A percentile compares a stretch with the other conserved stretches of the same genome.
Conservation (phyloP, 441 rosid species). For the Syzygium malaccense region DNA sequence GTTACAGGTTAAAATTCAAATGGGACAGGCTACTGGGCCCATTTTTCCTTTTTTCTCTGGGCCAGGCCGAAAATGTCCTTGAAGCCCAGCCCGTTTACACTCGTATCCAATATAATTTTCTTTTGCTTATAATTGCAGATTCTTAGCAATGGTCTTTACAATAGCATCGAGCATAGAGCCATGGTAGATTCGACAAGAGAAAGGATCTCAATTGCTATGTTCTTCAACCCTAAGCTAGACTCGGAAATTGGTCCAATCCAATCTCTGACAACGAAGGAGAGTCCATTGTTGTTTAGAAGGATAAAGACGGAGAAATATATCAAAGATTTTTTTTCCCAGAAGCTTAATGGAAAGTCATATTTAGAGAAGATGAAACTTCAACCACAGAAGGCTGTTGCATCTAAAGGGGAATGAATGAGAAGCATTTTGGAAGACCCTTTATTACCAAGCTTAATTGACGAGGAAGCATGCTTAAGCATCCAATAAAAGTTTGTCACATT, state of each 20-base stretch:
- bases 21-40: neutral
- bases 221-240: too few relatives aligned
- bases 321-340: constrained; percentile 29
- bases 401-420: neutral
- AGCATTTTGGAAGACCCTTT: neutral
- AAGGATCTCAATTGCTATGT: too few relatives aligned
- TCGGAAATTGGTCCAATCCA: too few relatives aligned
- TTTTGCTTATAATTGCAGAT: too few relatives aligned
- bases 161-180: too few relatives aligned
- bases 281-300: constrained; percentile 18
- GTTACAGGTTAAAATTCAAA: neutral
- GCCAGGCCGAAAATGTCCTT: neutral
- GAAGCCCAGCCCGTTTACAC: neutral
- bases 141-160: too few relatives aligned
- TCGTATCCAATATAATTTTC: too few relatives aligned
- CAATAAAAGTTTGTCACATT: neutral
- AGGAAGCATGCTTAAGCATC: neutral
- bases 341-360: constrained; percentile 30
- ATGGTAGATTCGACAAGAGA: too few relatives aligned
- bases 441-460: neutral
- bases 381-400: neutral
- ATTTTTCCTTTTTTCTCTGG: neutral
- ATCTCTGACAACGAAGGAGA: constrained; percentile 15
- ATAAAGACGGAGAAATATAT: constrained; percentile 24
- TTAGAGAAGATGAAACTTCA: constrained; percentile 22